phyloP scores from a whole-genome alignment of 2,329 filamentous ascomycete genomes.

The Didymella exigua region DNA sequence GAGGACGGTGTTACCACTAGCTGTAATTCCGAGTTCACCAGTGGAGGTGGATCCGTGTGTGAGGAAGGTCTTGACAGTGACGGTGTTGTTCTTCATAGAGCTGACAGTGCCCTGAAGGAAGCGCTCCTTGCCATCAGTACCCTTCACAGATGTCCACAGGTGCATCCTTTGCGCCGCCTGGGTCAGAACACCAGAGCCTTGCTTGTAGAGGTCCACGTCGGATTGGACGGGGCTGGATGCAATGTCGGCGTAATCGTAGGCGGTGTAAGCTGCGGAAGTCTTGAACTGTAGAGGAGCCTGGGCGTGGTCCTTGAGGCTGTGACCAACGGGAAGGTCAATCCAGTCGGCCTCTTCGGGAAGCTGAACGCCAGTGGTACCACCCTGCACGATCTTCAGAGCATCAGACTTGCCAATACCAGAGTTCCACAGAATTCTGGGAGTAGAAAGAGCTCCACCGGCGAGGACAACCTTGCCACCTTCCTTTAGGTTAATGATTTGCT shows the following conservation, averaged over 20 bases:
- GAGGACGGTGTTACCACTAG: conserved; percentile 45
- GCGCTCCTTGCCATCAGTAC: conserved; percentile 39
- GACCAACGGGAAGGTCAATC: conserved; percentile 37
- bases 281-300: conserved; percentile 23
- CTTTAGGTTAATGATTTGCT: conserved; percentile 66
- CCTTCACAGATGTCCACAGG: conserved; percentile 42
- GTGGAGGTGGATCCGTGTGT: conserved; percentile 29
- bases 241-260: conserved; percentile 47
- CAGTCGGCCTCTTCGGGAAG: conserved; percentile 26
- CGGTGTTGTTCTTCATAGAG: conserved; percentile 30
- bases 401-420: conserved; percentile 34
- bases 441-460: conserved; percentile 65
- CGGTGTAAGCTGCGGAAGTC: conserved; percentile 36
- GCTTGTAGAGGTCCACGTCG: conserved; percentile 11
- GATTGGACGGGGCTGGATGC: conserved; percentile 2
- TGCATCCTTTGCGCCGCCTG: conserved; percentile 18
- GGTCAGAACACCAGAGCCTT: conserved; percentile 11
- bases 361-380: conserved; percentile 21
- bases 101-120: conserved; percentile 51
- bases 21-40: conserved; percentile 28
- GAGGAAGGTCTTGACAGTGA: conserved; percentile 27
- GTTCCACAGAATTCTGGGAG: conserved; percentile 31
- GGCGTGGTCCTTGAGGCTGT: conserved; percentile 36
- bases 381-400: conserved; percentile 28
- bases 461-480: conserved; percentile 35